Base-by-base conservation (phyloP, 1,284 basidiomycete genomes). In the Ganoderma sinense region DNA sequence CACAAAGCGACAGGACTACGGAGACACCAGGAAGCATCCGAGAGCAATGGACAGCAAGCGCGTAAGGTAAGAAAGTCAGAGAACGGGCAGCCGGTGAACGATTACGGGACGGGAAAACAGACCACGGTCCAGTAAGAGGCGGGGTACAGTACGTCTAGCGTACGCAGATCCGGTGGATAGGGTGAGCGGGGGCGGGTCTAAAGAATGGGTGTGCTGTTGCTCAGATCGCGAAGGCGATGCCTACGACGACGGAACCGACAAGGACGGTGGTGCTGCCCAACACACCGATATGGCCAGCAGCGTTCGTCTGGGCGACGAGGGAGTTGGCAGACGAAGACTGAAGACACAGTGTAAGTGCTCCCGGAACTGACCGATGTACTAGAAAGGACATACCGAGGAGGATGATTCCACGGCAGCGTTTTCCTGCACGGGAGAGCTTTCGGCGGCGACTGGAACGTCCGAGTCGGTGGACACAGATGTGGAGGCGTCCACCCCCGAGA, bases 31-130 rank as follows among this genome's bases (percentile, higher is more conserved):
- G 58, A 23, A 23, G 33, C 13, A 23, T 16, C n/a, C 23, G 36
- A 39, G 39, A 39, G 58, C 39, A 13, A 29, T 26, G 11, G 8
- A 60, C 14, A 41, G 33, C 33, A 60, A 61, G 18, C 14, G 31
- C 6, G 66, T 69, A 71, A 39, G 43, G 60, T 73, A 71, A 53
- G 56, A 71, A 69, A 65, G 67, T 70, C 69, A 64, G 65, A 45
- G 43, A 43, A 39, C 10, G 36, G 59, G 51, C 58, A 56, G 43
- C 61, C 53, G 39, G 58, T 39, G 39, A 39, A 69, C 53, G 62
- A 63, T 63, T 59, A 69, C 14, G 20, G 53, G 51, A 56, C 55
- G 39, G n/a, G 29, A 48, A 62, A 39, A 48, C 29, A 51, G 36
- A 53, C 31, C 20, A 36, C 39, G 40, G 23, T 68, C 56, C 43